These are phyloP conservation scores for Trypanosoma caninum DNA, from an alignment of 208 protist genomes.

Conservation along the genomic window DNA sequence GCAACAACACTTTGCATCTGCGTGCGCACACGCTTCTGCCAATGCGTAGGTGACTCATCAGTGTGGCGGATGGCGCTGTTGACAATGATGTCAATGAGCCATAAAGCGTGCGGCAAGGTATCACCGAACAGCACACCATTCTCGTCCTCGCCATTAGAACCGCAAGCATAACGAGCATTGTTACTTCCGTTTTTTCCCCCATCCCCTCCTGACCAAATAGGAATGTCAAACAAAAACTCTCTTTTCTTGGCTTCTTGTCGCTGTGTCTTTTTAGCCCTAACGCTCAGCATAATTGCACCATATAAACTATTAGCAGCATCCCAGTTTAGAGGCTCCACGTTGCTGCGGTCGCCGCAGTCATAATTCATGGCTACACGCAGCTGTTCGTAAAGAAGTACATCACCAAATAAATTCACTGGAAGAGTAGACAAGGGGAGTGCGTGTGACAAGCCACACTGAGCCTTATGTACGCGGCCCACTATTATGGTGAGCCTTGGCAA, in stretches of 20 bases:
- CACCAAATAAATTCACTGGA: background rate
- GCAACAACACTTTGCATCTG: background rate
- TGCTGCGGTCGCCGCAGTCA: too few species aligned
- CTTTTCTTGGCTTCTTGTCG: background rate
- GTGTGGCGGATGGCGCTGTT: background rate
- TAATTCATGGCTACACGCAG: background rate
- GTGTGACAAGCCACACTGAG: background rate
- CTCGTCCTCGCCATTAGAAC: too few species aligned
- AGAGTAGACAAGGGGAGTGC: background rate
- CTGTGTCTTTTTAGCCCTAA: background rate
- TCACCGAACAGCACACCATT: too few species aligned
- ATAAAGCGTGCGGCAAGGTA: too few species aligned
- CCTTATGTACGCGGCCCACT: background rate
- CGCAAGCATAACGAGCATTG: too few species aligned
- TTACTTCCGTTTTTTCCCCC: background rate
- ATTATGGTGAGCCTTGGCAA: background rate
- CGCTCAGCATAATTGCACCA: background rate
- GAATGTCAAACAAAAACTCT: background rate
- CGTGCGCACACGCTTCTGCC: background rate
- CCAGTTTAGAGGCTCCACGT: background rate
- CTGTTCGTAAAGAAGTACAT: background rate
- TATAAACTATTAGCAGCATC: background rate
- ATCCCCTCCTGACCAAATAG: background rate
- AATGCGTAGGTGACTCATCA: background rate
- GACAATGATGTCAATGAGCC: slow-evolving; percentile 1